Evolutionary conservation across 2,329 filamentous ascomycete species (phyloP), one percentile per base, ranked within the genome.

Genomic region (Xylaria sp.): DNA sequence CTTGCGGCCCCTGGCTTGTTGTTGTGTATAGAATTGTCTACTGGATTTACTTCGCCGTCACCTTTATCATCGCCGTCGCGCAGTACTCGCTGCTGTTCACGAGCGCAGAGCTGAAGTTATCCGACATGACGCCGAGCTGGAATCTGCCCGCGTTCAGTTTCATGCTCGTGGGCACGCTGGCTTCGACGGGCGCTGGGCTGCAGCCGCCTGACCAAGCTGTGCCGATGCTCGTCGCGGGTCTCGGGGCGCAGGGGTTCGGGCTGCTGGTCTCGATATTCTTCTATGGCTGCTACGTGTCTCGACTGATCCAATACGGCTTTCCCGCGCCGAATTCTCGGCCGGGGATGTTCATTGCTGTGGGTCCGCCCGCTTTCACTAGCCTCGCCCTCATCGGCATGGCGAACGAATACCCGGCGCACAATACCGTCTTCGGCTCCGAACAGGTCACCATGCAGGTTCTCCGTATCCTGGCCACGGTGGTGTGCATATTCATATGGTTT

Each of bases 311-410:
- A 10, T 78, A 76, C 66, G 79, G 79, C 0, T 76, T 87, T 5
- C 85, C 85, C 0, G 75, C 78, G 7, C 78, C 81, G 0, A 77
- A 76, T 28, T 76, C 76, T 10, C 73, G 77, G 18, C 75, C 77
- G 7, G 77, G 74, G 7, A 86, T 87, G 85, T 87, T 83, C 72
- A 84, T 87, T 20, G 82, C 84, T 0, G 85, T 87, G 3, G 85
- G 85, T 0, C 83, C 83, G 2, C 75, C 77, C 57, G 76, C 80
- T 2, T 84, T 84, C 73, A 84, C 82, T 0, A 78, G 80, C 28
- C 76, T 82, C n/a, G 82, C 81, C 3, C 73, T 87, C 28, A 81
- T 86, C n/a, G 81, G 82, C 1, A 80, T 86, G 46, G 84, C 84
- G 0, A 80, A 79, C 34, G 72, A 72, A 48, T 77, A 73, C 56